A percentile compares a stretch with the other conserved stretches of the same genome.
Evolutionary conservation across 192 early-diverging fungal genomes (phyloP).

Genomic region (Funneliformis mosseae): DNA sequence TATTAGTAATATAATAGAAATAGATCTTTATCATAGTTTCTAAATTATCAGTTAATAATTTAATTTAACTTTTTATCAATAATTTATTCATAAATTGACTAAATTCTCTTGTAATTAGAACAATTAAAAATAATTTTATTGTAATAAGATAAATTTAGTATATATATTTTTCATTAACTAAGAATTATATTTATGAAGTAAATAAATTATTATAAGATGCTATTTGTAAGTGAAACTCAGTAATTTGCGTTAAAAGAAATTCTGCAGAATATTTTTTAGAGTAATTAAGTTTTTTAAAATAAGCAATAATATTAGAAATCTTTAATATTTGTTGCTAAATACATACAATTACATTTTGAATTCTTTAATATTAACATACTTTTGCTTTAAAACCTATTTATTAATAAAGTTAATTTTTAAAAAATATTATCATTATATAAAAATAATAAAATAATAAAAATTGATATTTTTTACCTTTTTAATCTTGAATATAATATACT

Average conservation of each 20-base stretch:
- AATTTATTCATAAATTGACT: slow-evolving; percentile 6
- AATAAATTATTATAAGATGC: not conserved
- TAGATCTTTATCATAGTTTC: not conserved
- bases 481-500: too few relatives aligned
- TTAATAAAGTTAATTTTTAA: too few relatives aligned
- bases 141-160: not conserved
- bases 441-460: too few relatives aligned
- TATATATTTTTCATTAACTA: not conserved
- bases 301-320: not conserved
- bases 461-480: too few relatives aligned
- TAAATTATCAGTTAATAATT: not conserved
- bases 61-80: not conserved
- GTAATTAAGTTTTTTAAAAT: not conserved
- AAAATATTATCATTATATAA: too few relatives aligned
- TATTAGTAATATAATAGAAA: slow-evolving; percentile 12
- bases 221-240: not conserved
- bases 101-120: not conserved
- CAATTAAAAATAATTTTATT: not conserved
- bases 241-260: not conserved
- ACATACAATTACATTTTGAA: not conserved
- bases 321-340: slow-evolving; percentile 1
- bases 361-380: not conserved
- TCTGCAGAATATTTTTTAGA: not conserved
- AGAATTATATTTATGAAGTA: not conserved
- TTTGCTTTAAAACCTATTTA: not conserved